Percentiles rank a stretch among this genome's conserved stretches.
phyloP scores from a whole-genome alignment of 768 basidiomycete genomes.

The Phanerochaete carnosa region DNA sequence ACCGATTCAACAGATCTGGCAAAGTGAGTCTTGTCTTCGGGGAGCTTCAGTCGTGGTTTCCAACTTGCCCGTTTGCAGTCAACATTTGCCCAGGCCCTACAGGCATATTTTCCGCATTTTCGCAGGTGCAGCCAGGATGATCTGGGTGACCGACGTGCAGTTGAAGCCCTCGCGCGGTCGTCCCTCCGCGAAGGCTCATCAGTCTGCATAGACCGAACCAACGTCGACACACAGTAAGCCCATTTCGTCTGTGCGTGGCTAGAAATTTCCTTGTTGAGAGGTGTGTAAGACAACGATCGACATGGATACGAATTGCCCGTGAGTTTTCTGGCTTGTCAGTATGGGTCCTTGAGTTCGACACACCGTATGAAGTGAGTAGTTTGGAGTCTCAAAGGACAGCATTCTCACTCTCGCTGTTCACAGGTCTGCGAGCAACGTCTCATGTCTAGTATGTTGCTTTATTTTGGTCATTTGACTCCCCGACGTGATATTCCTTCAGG shows the following conservation, averaged over 20 bases:
- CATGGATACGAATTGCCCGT: constrained; percentile 74
- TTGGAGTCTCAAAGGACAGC: not conserved
- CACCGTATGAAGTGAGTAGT: constrained; percentile 61
- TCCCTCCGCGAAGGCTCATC: constrained; percentile 57
- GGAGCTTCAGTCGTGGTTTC: not conserved
- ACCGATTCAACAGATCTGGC: not conserved
- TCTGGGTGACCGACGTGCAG: constrained; percentile 61
- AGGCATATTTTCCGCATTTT: constrained; percentile 57
- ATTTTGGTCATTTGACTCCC: not conserved
- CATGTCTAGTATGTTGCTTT: constrained; percentile 45
- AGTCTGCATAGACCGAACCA: constrained; percentile 79
- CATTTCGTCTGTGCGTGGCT: not conserved
- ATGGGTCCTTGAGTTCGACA: constrained; percentile 79
- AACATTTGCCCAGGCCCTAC: constrained; percentile 72
- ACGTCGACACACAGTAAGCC: constrained; percentile 59
- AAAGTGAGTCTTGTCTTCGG: constrained; percentile 4
- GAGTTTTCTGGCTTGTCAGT: constrained; percentile 59
- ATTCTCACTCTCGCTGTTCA: constrained; percentile 15
- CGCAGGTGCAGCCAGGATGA: constrained; percentile 80
- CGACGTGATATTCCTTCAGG: constrained; percentile 39
- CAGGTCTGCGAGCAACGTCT: constrained; percentile 65
- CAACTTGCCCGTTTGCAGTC: constrained; percentile 32
- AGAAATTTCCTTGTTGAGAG: constrained; percentile 5
- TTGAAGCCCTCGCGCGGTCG: constrained; percentile 55
- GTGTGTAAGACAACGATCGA: constrained; percentile 54